These are phyloP conservation scores for Alternaria triticina DNA, from an alignment of 2,329 filamentous ascomycete genomes.

Conservation along the genomic window DNA sequence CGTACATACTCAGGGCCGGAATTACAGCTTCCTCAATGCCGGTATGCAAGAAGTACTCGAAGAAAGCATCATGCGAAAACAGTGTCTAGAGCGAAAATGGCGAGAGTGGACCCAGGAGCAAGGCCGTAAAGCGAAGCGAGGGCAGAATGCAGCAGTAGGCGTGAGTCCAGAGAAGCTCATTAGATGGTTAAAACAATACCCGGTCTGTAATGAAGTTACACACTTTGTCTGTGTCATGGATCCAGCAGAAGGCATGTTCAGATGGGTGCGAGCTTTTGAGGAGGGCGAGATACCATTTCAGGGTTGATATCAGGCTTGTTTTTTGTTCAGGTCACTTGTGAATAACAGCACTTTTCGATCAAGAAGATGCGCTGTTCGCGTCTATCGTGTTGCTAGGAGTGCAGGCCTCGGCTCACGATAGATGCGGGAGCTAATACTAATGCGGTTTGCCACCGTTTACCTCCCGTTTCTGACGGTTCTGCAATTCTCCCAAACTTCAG, in stretches of 20 bases:
- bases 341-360: background rate
- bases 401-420: background rate
- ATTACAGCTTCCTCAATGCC: conserved; percentile 13
- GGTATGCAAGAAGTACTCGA: conserved; percentile 37
- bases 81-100: conserved; percentile 41
- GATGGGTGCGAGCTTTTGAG: conserved; percentile 49
- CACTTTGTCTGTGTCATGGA: conserved; percentile 67
- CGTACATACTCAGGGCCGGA: conserved; percentile 10
- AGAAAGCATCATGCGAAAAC: conserved; percentile 44
- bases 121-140: conserved; percentile 8
- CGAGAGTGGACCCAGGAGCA: conserved; percentile 8
- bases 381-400: background rate
- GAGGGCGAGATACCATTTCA: conserved; percentile 9
- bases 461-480: background rate
- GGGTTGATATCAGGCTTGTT: background rate
- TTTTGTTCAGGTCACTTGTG: background rate
- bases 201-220: conserved; percentile 63
- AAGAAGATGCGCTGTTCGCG: background rate
- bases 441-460: conserved; percentile 9
- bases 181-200: conserved; percentile 59
- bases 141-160: conserved; percentile 13
- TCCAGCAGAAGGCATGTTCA: conserved; percentile 55
- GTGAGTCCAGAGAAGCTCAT: conserved; percentile 49
- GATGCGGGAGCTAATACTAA: conserved; percentile 5
- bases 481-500: background rate